phyloP scores from a whole-genome alignment of 176 grass and related monocot species.

The Chrysopogon serrulatus region DNA sequence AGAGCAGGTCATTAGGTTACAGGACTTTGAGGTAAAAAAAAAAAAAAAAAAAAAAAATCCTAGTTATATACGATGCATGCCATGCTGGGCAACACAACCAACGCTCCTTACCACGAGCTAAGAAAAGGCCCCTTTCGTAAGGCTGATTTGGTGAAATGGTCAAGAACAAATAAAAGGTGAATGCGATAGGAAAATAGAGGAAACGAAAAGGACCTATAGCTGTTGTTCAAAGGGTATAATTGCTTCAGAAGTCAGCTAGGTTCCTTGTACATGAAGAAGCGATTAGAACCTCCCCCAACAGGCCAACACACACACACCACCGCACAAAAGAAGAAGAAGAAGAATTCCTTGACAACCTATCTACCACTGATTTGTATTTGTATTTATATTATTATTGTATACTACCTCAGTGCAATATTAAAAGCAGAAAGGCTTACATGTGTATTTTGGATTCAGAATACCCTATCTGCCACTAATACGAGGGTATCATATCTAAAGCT shows the following conservation, averaged over 20 bases:
- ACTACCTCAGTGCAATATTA: neutral
- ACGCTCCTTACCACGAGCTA: no score
- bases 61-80: no score
- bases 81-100: no score
- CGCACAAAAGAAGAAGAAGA: neutral
- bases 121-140: neutral
- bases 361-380: neutral
- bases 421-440: neutral
- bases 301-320: neutral
- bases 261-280: constrained; percentile 35
- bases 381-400: no score
- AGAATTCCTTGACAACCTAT: neutral
- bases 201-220: neutral
- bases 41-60: no score
- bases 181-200: neutral
- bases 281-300: neutral
- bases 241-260: constrained; percentile 17
- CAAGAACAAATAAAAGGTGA: neutral
- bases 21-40: no score
- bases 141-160: neutral
- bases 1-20: neutral
- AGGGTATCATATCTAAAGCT: neutral
- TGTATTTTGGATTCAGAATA: neutral
- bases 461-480: neutral
- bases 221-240: constrained; percentile 20